Evolutionary conservation across 345 rosid genomes (phyloP), one percentile per base, ranked within the genome.

Genomic region (Populus pruinosa): DNA sequence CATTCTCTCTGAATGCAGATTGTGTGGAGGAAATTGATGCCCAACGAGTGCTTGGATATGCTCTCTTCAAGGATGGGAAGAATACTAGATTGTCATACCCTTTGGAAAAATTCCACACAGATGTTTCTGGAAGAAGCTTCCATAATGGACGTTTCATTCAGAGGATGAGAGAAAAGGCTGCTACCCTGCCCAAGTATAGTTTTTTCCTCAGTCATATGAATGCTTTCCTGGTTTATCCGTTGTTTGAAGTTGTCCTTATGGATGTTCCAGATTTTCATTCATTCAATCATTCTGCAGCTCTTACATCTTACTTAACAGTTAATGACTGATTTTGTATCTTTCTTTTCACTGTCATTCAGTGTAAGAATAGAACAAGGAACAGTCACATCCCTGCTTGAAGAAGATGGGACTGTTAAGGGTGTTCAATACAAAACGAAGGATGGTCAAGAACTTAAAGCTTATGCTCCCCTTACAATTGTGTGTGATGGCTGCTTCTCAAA

Each of bases 401-500:
- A 77, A 70, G 59, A 70, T 29, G 69, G 74, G 27, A 77, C 74
- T 61, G 4, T 70, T 10, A 77, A 44, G 23, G 80, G 80, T 5
- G 70, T 77, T 62, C 75, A 77, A 9, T 77, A 69, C 74, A 77
- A 77, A 49, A 70, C 75, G 20, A 77, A 77, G 62, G 73, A 77
- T 62, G 75, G 70, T 16, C 69, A 61, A 43, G 80, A 77, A 33
- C 31, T 29, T 43, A 61, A 20, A 62, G 75, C 69, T 29, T 77
- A 61, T 77, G 80, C 80, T 29, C 80, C 75, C 13, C 80, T 77
- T 64, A 77, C 74, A 59, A 18, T 76, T 56, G 79, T 76, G 41
- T 76, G 79, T 27, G 79, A 76, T 39, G 79, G 79, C 7, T 76
- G 73, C 67, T 76, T 76, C 79, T 76, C 79, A 27, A 76, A 76